Evolutionary conservation across 257 asterid genomes (phyloP).

Genomic region (Plantago ovata): DNA sequence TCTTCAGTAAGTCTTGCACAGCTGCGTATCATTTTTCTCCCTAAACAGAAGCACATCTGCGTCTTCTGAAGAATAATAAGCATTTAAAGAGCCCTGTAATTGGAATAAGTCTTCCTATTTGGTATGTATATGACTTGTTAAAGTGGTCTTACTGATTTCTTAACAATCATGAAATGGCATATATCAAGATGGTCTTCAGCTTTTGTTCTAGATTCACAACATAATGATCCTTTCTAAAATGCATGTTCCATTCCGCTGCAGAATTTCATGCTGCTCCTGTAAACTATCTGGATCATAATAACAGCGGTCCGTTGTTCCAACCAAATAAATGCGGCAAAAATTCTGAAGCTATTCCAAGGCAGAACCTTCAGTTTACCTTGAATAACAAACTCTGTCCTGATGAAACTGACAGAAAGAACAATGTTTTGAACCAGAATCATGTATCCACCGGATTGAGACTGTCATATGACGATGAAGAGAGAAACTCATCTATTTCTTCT

Average conservation of each 20-base stretch:
- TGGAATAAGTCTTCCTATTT: background rate
- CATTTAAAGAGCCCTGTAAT: no score
- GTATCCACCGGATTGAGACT: conserved; percentile 85
- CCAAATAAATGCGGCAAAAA: conserved; percentile 44
- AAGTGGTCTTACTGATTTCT: conserved; percentile 2
- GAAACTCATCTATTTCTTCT: conserved; percentile 68
- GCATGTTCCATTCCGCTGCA: conserved; percentile 27
- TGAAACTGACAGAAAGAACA: conserved; percentile 43
- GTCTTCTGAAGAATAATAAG: no score
- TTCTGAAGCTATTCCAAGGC: conserved; percentile 51
- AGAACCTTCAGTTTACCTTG: conserved; percentile 47
- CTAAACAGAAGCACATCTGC: no score
- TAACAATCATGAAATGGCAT: background rate
- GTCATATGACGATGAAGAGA: conserved; percentile 79
- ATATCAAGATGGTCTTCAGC: no score
- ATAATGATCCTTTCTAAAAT: conserved; percentile 7
- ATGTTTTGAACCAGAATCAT: conserved; percentile 46
- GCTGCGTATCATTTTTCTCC: no score
- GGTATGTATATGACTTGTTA: background rate
- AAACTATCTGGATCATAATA: conserved; percentile 55
- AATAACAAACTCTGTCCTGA: conserved; percentile 38
- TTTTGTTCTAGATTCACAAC: conserved; percentile 5
- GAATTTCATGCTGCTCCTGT: conserved; percentile 47
- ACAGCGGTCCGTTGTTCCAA: conserved; percentile 28
- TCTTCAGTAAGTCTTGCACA: no score